Conservation (phyloP, 1,139 yeast genomes). For the Kurtzmaniella quercitrusa region DNA sequence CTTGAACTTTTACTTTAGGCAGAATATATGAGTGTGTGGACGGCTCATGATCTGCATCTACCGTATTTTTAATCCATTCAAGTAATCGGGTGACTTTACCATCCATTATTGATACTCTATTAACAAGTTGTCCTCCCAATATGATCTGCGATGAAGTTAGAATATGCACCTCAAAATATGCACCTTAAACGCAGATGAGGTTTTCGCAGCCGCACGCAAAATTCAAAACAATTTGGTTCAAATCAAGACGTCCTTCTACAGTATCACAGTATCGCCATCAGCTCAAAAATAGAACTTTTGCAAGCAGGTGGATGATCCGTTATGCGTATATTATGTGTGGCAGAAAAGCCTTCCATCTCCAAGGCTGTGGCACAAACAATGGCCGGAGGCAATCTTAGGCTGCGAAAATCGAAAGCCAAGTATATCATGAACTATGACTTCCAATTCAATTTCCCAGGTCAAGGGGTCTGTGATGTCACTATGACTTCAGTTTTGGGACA, state of each 20-base stretch:
- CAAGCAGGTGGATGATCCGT: not conserved
- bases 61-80: slow-evolving; percentile 24
- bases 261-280: not conserved
- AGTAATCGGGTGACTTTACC: slow-evolving; percentile 11
- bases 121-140: not conserved
- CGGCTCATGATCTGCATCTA: slow-evolving; percentile 18
- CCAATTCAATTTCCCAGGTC: slow-evolving; percentile 53
- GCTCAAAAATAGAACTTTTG: too few relatives aligned
- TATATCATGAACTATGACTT: slow-evolving; percentile 82
- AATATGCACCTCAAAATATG: too few relatives aligned
- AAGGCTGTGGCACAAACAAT: slow-evolving; percentile 74
- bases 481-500: slow-evolving; percentile 95
- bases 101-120: slow-evolving; percentile 6
- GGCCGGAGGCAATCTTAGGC: slow-evolving; percentile 61
- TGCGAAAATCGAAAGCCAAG: slow-evolving; percentile 51
- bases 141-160: too few relatives aligned
- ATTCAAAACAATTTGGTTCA: too few relatives aligned
- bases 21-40: slow-evolving; percentile 26
- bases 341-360: slow-evolving; percentile 95
- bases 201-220: not conserved
- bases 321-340: slow-evolving; percentile 86
- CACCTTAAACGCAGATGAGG: not conserved
- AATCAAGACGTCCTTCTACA: too few relatives aligned
- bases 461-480: slow-evolving; percentile 72
- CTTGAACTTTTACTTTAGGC: slow-evolving; percentile 25